phyloP scores from a whole-genome alignment of 306 rosid species.

The Oxytropis ochrocephala region DNA sequence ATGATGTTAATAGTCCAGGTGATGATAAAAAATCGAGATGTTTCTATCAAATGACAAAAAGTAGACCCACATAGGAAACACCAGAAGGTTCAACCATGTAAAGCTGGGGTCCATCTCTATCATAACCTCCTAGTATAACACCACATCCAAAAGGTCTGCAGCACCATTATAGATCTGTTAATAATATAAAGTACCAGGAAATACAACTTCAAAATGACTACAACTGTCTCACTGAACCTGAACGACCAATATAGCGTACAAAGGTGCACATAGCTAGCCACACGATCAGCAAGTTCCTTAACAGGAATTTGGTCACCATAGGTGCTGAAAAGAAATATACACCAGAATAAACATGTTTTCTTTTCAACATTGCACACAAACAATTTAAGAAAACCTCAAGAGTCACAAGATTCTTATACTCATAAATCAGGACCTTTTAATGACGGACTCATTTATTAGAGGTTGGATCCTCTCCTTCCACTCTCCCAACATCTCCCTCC shows the following conservation, averaged over 20 bases:
- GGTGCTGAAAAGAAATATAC: conserved; percentile 38
- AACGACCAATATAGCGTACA: conserved; percentile 99
- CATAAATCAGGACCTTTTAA: not conserved
- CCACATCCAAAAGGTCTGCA: conserved; percentile 99
- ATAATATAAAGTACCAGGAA: conserved; percentile 10
- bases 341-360: conserved; percentile 13
- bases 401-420: not conserved
- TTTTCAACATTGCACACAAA: conserved; percentile 6
- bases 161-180: conserved; percentile 6
- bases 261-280: conserved; percentile 95
- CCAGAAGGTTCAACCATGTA: conserved; percentile 99
- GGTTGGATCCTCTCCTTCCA: no score
- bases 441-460: not conserved
- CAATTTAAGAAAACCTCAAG: not conserved
- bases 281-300: conserved; percentile 96
- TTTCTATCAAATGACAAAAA: conserved; percentile 1
- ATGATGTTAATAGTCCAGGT: not conserved
- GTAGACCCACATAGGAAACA: conserved; percentile 70
- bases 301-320: conserved; percentile 89
- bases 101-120: conserved; percentile 95
- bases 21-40: not conserved
- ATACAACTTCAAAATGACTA: conserved; percentile 12
- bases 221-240: conserved; percentile 43
- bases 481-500: no score
- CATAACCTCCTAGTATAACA: conserved; percentile 93